phyloP scores from a whole-genome alignment of 1,284 basidiomycete genomes.

The Butyriboletus appendiculatus region DNA sequence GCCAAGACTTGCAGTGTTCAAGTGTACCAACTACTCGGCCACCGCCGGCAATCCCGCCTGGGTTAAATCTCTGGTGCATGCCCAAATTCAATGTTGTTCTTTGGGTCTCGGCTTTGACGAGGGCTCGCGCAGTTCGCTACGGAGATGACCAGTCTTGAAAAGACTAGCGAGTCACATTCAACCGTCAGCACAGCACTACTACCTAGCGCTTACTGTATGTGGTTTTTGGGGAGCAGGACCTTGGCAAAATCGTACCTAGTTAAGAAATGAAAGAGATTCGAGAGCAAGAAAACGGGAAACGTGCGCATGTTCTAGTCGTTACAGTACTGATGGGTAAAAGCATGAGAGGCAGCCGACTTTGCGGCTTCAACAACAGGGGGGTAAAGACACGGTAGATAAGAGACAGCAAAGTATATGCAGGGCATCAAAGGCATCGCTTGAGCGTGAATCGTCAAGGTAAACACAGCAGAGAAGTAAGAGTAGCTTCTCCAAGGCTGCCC shows the following conservation, averaged over 20 bases:
- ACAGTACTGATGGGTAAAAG: conserved; percentile 44
- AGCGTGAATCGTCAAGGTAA: conserved; percentile 29
- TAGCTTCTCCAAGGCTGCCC: conserved; percentile 11
- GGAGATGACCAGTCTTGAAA: conserved; percentile 3
- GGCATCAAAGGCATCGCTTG: conserved; percentile 28
- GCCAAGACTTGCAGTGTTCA: conserved; percentile 5
- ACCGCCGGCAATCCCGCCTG: not conserved
- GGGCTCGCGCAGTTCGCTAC: conserved; percentile 2
- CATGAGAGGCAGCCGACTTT: conserved; percentile 24
- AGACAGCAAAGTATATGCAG: conserved; percentile 28
- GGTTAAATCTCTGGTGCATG: conserved; percentile 9
- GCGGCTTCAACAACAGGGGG: conserved; percentile 23
- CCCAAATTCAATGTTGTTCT: conserved; percentile 9
- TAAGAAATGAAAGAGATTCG: conserved; percentile 30
- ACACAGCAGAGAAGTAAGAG: conserved; percentile 21
- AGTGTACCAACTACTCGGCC: conserved; percentile 4
- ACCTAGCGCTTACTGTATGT: conserved; percentile 16
- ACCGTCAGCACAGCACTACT: conserved; percentile 8
- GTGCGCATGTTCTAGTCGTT: conserved; percentile 68
- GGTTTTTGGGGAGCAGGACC: conserved; percentile 16
- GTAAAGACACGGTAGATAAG: conserved; percentile 23
- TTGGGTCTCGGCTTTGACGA: conserved; percentile 9
- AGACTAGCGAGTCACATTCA: conserved; percentile 21
- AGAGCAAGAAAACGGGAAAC: conserved; percentile 36
- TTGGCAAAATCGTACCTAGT: conserved; percentile 14